Evolutionary conservation across 345 rosid genomes (phyloP).

Genomic region (Salix suchowensis): DNA sequence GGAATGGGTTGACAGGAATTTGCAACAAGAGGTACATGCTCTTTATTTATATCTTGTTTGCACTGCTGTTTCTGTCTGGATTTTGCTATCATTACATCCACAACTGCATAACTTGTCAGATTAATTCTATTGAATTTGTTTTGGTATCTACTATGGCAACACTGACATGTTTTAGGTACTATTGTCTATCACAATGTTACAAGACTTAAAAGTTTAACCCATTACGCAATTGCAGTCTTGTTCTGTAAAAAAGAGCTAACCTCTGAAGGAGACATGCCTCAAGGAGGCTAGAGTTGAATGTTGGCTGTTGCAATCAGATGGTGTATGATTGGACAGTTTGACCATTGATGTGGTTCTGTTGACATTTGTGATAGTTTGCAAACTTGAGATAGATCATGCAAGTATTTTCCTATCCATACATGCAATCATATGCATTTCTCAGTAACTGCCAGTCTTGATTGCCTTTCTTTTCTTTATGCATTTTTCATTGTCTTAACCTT

Average conservation of each 20-base stretch:
- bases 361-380: conserved; percentile 1
- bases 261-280: neutral
- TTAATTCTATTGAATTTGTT: neutral
- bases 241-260: neutral
- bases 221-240: conserved; percentile 5
- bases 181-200: neutral
- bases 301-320: neutral
- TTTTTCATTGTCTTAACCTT: conserved; percentile 3
- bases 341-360: neutral
- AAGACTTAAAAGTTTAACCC: neutral
- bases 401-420: neutral
- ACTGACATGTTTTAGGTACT: neutral
- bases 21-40: conserved; percentile 79
- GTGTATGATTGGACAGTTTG: neutral
- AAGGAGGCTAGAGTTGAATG: neutral
- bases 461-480: neutral
- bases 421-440: neutral
- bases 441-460: neutral
- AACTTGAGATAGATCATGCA: neutral
- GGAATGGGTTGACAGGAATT: conserved; percentile 83
- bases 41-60: neutral
- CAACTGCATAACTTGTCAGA: neutral
- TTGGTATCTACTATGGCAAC: neutral
- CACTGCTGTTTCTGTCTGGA: neutral
- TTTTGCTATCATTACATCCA: conserved; percentile 4